Base-by-base conservation (phyloP, 2,329 filamentous ascomycete genomes). In the Lasiodiplodia gonubiensis region DNA sequence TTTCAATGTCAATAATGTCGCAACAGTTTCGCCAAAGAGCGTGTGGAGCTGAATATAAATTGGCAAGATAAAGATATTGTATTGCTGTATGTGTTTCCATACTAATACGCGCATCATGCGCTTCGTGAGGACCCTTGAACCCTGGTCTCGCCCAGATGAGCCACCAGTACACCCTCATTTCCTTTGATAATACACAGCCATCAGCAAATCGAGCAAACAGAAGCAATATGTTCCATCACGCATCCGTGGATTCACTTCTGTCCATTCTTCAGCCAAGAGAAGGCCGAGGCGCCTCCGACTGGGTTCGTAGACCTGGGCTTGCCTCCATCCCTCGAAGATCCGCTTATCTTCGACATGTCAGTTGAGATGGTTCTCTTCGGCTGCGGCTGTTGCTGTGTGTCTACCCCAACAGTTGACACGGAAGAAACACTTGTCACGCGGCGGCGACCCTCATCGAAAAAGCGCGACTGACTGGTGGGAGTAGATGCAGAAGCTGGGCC, bases 261-360 rank as follows among this genome's bases (percentile, higher is more conserved):
- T 6, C 59, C 65, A 21, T 60, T 67, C 16, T 91, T 94, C 83
- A 97, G 90, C 94, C 94, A 98, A 14, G 92, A 90, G 81, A 98
- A 98, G 2, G 94, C 94, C 68, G 92, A 95, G 16, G 92, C 94
- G n/a, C 92, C 92, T 10, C 94, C 94, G 21, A 97, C 87, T 0
- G 95, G 94, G 75, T 98, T 98, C 2, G 59, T 39, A 25, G 57
- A 61, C 16, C 42, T 27, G 14, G 37, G 39, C 48, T 67, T 67
- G 23, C 33, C 27, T 5, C 33, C 51, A 30, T 63, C 63, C n/a
- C 57, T 55, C 23, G 46, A 39, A 2, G 52, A 33, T 16, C 63
- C 63, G 12, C 16, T 46, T 12, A 53, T n/a, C 37, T 64, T 63
- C 39, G 57, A 42, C 5, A 67, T 16, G n/a, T 63, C 59, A n/a